These are phyloP conservation scores for Solanum pimpinellifolium DNA, from an alignment of 257 asterid species.

Conservation along the genomic window DNA sequence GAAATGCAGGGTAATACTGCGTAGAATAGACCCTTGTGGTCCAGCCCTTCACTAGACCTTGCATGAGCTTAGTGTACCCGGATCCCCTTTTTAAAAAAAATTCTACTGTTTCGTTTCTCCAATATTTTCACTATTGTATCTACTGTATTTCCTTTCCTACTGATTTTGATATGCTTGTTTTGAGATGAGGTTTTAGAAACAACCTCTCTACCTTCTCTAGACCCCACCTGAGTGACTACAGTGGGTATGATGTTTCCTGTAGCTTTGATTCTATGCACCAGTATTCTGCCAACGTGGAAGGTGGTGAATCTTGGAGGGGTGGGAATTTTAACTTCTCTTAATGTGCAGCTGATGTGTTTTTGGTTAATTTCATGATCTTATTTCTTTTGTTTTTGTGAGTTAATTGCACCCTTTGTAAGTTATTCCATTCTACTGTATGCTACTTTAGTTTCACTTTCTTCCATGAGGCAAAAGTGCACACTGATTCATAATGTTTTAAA, in stretches of 20 bases:
- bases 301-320: background rate
- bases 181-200: background rate
- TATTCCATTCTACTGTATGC: background rate
- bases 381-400: background rate
- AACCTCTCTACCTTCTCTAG: background rate
- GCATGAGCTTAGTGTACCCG: background rate
- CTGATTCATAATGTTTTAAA: background rate
- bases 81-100: background rate
- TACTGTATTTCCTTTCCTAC: background rate
- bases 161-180: background rate
- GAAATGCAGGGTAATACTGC: background rate
- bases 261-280: background rate
- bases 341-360: background rate
- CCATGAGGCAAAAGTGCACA: background rate
- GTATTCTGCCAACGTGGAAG: background rate
- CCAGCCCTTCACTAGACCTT: background rate
- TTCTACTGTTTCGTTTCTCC: background rate
- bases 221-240: background rate
- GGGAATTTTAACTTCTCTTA: background rate
- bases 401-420: background rate
- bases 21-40: background rate
- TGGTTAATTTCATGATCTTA: background rate
- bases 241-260: background rate
- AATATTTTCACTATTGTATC: background rate
- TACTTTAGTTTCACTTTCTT: background rate